Conservation (phyloP, 192 early-diverging fungal species). For the Haplosporangium gracile region DNA sequence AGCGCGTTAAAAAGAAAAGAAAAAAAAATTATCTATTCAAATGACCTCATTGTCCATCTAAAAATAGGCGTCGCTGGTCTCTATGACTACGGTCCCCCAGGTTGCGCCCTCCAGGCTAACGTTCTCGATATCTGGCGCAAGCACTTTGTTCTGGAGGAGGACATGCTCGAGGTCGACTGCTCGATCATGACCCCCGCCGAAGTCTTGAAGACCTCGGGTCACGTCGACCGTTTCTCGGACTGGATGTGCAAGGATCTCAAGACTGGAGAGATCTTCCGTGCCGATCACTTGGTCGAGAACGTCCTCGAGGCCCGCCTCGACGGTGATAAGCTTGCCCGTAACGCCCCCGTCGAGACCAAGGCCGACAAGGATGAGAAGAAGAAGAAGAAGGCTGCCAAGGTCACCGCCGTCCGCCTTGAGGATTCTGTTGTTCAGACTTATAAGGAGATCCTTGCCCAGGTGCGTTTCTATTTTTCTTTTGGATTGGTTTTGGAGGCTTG, state of each 20-base stretch:
- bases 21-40: not conserved
- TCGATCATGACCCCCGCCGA: constrained; percentile 97
- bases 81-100: constrained; percentile 98
- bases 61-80: constrained; percentile 90
- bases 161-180: constrained; percentile 99
- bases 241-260: constrained; percentile 97
- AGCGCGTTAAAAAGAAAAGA: not conserved
- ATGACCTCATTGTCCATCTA: not conserved
- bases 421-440: constrained; percentile 76
- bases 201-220: constrained; percentile 98
- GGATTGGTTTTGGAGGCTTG: too few species aligned
- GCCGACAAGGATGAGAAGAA: constrained; percentile 77
- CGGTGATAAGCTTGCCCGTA: constrained; percentile 80
- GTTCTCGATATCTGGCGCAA: constrained; percentile 91
- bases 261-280: constrained; percentile 95
- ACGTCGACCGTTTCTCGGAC: constrained; percentile 98
- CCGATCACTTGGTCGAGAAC: constrained; percentile 96
- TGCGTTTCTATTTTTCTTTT: constrained; percentile 29
- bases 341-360: constrained; percentile 57
- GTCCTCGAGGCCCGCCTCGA: constrained; percentile 94
- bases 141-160: constrained; percentile 99
- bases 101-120: constrained; percentile 93
- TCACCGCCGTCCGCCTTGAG: constrained; percentile 73
- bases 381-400: constrained; percentile 76
- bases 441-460: constrained; percentile 88